Evolutionary conservation across 2,329 filamentous ascomycete species (phyloP).

Genomic region (Trichoderma oligosporum): DNA sequence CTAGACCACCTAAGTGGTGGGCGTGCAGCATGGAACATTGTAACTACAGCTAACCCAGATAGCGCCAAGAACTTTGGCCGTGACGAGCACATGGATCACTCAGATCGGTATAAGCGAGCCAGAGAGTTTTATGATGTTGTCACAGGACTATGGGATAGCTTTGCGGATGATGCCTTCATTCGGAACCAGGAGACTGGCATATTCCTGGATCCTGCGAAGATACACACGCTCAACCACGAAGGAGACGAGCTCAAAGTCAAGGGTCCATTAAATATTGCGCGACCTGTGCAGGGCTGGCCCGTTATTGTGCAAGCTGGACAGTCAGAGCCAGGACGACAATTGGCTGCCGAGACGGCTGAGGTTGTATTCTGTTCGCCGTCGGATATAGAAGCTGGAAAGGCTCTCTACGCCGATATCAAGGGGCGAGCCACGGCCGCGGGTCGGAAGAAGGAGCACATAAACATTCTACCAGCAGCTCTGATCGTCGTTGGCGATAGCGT

Average conservation of each 20-base stretch:
- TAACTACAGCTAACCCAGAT: conserved; percentile 51
- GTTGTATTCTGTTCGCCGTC: conserved; percentile 49
- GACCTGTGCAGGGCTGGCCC: conserved; percentile 52
- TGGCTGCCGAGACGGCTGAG: conserved; percentile 52
- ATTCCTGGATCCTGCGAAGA: conserved; percentile 48
- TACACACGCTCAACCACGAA: conserved; percentile 49
- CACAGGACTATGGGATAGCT: conserved; percentile 51
- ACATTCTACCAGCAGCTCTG: conserved; percentile 50
- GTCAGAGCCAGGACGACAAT: conserved; percentile 48
- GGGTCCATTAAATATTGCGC: conserved; percentile 50
- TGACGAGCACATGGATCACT: conserved; percentile 48
- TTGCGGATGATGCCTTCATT: conserved; percentile 53
- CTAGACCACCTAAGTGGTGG: conserved; percentile 50
- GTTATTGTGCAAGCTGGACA: conserved; percentile 54
- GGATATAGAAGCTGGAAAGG: conserved; percentile 44
- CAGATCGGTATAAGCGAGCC: conserved; percentile 48
- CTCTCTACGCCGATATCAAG: conserved; percentile 51
- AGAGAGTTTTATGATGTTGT: conserved; percentile 52
- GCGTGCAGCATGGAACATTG: conserved; percentile 52
- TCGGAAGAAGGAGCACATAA: conserved; percentile 43
- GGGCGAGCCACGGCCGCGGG: conserved; percentile 43
- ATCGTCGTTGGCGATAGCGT: conserved; percentile 48
- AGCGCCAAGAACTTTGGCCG: conserved; percentile 50
- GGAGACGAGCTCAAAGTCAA: conserved; percentile 41
- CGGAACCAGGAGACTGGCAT: conserved; percentile 45